Evolutionary conservation across 495 filamentous ascomycete species (phyloP).

Genomic region (Penicillium desertorum): DNA sequence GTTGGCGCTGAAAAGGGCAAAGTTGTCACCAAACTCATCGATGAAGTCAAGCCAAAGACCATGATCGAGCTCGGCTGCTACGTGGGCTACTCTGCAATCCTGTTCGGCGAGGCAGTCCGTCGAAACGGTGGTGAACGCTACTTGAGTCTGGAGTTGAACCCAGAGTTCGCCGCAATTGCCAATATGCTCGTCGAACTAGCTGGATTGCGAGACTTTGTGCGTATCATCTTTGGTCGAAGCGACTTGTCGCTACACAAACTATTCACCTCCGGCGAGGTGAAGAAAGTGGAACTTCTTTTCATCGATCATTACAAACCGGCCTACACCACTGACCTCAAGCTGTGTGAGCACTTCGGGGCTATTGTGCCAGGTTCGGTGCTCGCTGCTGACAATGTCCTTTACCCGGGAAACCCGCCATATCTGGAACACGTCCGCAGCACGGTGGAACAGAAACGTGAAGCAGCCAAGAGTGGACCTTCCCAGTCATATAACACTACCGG

Average conservation of each 20-base stretch:
- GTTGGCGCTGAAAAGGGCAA: constrained; percentile 71
- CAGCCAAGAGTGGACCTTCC: constrained; percentile 32
- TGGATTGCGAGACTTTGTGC: constrained; percentile 63
- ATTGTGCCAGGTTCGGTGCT: constrained; percentile 61
- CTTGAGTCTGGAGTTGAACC: constrained; percentile 65
- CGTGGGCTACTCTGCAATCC: constrained; percentile 74
- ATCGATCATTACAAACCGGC: constrained; percentile 74
- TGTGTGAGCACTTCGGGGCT: constrained; percentile 65
- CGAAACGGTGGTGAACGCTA: constrained; percentile 60
- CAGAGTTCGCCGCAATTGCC: constrained; percentile 65
- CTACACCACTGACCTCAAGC: constrained; percentile 69
- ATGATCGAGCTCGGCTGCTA: constrained; percentile 84
- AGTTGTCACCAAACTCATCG: constrained; percentile 64
- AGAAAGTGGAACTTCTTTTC: constrained; percentile 65
- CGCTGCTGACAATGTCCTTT: constrained; percentile 72
- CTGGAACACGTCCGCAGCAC: constrained; percentile 46
- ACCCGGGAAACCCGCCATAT: constrained; percentile 75
- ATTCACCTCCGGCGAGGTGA: constrained; percentile 49
- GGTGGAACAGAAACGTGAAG: constrained; percentile 36
- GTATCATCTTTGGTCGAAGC: constrained; percentile 65
- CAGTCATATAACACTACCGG: constrained; percentile 31
- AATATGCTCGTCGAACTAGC: constrained; percentile 64
- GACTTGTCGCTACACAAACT: constrained; percentile 58
- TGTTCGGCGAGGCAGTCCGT: constrained; percentile 63
- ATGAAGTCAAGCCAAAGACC: constrained; percentile 58